Conservation (phyloP, 2,329 filamentous ascomycete genomes). For the Fusarium siculi region DNA sequence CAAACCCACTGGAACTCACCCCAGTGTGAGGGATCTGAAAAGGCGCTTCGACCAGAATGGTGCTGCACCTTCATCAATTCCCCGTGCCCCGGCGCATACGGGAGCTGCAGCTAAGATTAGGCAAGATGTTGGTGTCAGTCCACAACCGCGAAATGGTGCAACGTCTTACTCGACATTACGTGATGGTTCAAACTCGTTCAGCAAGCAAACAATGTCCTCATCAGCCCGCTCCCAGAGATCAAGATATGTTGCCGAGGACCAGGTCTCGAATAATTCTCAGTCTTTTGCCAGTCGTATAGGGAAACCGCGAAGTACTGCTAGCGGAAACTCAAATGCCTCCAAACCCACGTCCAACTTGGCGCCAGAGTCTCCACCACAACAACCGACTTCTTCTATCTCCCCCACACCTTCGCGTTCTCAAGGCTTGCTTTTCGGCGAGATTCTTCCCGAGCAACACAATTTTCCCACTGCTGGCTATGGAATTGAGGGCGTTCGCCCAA, state of each 20-base stretch:
- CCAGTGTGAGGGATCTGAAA: slow-evolving; percentile 84
- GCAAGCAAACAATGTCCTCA: slow-evolving; percentile 30
- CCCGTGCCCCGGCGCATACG: slow-evolving; percentile 51
- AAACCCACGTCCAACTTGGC: slow-evolving; percentile 50
- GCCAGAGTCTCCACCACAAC: slow-evolving; percentile 49
- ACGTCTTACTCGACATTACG: slow-evolving; percentile 56
- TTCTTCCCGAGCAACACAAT: slow-evolving; percentile 69
- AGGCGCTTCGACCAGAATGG: slow-evolving; percentile 79
- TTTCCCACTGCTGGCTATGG: slow-evolving; percentile 67
- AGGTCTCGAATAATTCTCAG: slow-evolving; percentile 63
- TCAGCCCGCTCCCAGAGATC: slow-evolving; percentile 55
- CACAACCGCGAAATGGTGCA: slow-evolving; percentile 50
- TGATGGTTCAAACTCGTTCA: slow-evolving; percentile 43
- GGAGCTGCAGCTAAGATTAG: slow-evolving; percentile 48
- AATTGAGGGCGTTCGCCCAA: slow-evolving; percentile 62
- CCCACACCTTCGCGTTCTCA: slow-evolving; percentile 52
- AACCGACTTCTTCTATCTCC: slow-evolving; percentile 46
- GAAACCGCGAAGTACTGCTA: slow-evolving; percentile 57
- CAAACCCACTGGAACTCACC: slow-evolving; percentile 56
- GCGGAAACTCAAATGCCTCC: slow-evolving; percentile 49
- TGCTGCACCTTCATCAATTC: slow-evolving; percentile 45
- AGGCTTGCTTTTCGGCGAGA: slow-evolving; percentile 79
- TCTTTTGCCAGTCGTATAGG: slow-evolving; percentile 70
- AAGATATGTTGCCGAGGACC: slow-evolving; percentile 61
- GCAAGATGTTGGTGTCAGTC: slow-evolving; percentile 49